Evolutionary conservation across 768 basidiomycete genomes (phyloP).

Genomic region (Gautieria morchelliformis): DNA sequence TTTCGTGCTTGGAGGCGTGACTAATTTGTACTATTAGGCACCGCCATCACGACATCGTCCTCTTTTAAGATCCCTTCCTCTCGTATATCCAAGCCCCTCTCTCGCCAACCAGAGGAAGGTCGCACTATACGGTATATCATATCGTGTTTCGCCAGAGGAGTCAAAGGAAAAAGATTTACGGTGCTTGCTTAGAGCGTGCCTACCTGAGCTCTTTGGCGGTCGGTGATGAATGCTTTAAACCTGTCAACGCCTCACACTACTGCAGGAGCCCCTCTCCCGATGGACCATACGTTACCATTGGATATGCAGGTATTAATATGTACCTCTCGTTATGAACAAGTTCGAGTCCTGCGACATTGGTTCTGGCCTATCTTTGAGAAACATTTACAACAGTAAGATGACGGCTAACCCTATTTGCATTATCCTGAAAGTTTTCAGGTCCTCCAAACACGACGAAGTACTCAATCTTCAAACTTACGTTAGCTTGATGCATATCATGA

Average conservation of each 20-base stretch:
- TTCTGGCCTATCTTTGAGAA: conserved; percentile 60
- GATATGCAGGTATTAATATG: conserved; percentile 28
- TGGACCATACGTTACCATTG: conserved; percentile 16
- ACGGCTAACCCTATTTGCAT: background rate
- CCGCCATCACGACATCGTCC: conserved; percentile 53
- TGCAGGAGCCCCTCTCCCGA: conserved; percentile 24
- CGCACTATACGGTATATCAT: conserved; percentile 57
- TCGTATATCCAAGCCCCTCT: conserved; percentile 49
- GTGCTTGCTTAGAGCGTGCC: conserved; percentile 49
- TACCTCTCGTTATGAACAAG: conserved; percentile 67
- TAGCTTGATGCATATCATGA: conserved; percentile 50
- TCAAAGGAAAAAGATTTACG: conserved; percentile 60
- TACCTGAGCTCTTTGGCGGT: conserved; percentile 68
- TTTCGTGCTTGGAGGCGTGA: background rate
- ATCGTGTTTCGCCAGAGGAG: conserved; percentile 65
- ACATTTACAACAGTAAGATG: conserved; percentile 22
- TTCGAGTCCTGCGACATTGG: conserved; percentile 62
- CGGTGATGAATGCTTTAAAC: background rate
- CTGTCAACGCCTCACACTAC: background rate
- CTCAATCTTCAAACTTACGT: conserved; percentile 47
- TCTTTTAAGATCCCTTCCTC: conserved; percentile 64
- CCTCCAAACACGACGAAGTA: background rate
- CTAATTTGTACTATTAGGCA: conserved; percentile 22
- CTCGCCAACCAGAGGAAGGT: conserved; percentile 60
- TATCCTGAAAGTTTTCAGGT: background rate